These are phyloP conservation scores for Phytophthora kernoviae DNA, from an alignment of 352 stramenopile species.

Conservation along the genomic window DNA sequence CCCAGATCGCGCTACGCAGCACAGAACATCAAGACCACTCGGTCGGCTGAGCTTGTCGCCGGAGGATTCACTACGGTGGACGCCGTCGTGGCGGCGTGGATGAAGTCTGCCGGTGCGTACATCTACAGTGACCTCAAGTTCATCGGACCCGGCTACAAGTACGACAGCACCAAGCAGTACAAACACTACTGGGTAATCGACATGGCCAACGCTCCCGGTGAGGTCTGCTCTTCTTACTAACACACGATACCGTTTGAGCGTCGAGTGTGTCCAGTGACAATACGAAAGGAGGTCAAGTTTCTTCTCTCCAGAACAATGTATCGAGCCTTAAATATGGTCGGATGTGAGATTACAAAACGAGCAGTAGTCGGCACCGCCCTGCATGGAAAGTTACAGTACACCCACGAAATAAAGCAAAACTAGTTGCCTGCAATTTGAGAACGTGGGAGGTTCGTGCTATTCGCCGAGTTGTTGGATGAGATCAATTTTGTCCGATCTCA, in stretches of 20 bases:
- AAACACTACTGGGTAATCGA: constrained; percentile 41
- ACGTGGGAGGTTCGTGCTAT: too few relatives aligned
- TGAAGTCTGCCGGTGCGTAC: constrained; percentile 38
- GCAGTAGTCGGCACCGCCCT: too few relatives aligned
- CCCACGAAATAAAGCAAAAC: too few relatives aligned
- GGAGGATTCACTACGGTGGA: constrained; percentile 36
- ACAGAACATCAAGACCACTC: constrained; percentile 19
- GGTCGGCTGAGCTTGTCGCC: constrained; percentile 40
- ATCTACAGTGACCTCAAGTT: constrained; percentile 37
- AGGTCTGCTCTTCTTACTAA: constrained; percentile 16
- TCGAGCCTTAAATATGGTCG: too few relatives aligned
- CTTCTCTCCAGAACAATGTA: too few relatives aligned
- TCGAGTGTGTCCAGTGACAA: neutral
- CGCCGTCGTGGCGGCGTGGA: constrained; percentile 41
- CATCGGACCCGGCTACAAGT: constrained; percentile 29
- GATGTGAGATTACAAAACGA: neutral
- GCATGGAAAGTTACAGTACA: too few relatives aligned
- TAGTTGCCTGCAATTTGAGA: too few relatives aligned
- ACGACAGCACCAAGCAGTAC: constrained; percentile 29
- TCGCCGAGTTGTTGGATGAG: too few relatives aligned
- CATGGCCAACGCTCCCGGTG: constrained; percentile 23
- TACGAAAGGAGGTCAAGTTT: too few relatives aligned
- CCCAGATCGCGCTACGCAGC: constrained; percentile 23
- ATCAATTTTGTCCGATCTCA: too few relatives aligned
- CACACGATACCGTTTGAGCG: neutral